Percentiles rank a stretch among this genome's conserved stretches.
Conservation (phyloP, 1,284 basidiomycete genomes). For the Xerocomus cyaneibrunnescens region DNA sequence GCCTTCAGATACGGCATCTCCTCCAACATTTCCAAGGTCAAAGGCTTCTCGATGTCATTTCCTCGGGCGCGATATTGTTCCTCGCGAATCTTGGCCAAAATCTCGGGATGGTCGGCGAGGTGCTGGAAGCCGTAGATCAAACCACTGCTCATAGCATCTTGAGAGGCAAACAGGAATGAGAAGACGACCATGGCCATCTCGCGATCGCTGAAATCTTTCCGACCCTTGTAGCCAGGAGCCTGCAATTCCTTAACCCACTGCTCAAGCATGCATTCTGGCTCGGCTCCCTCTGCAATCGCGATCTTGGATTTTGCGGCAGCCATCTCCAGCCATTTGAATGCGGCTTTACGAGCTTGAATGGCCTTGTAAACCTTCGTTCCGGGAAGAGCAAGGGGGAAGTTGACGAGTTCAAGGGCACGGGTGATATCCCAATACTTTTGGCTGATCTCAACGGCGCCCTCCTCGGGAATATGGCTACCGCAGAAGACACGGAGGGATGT, state of each 20-base stretch:
- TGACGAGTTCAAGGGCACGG: constrained; percentile 93
- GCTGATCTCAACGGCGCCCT: constrained; percentile 78
- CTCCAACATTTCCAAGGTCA: constrained; percentile 89
- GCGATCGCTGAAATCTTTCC: constrained; percentile 86
- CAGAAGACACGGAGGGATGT: constrained; percentile 96
- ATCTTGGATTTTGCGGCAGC: constrained; percentile 83
- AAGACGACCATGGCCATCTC: constrained; percentile 98
- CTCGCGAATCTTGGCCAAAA: constrained; percentile 86
- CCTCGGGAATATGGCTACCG: constrained; percentile 84
- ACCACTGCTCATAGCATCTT: constrained; percentile 97
- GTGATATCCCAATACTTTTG: constrained; percentile 98
- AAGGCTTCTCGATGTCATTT: constrained; percentile 75
- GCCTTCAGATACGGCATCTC: constrained; percentile 93
- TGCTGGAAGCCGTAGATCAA: constrained; percentile 96
- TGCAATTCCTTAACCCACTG: constrained; percentile 85
- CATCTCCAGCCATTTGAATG: constrained; percentile 80
- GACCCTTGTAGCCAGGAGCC: constrained; percentile 71
- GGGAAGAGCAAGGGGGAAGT: constrained; percentile 95
- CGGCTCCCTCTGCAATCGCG: constrained; percentile 79
- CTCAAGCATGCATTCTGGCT: constrained; percentile 90
- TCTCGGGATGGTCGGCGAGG: constrained; percentile 88
- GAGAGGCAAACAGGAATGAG: constrained; percentile 96
- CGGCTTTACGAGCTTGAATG: constrained; percentile 88
- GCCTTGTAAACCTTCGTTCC: constrained; percentile 98
- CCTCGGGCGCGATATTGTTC: constrained; percentile 88